A percentile compares a stretch with the other conserved stretches of the same genome.
Conservation (phyloP, 495 filamentous ascomycete species). For the Penicillium chermesinum region DNA sequence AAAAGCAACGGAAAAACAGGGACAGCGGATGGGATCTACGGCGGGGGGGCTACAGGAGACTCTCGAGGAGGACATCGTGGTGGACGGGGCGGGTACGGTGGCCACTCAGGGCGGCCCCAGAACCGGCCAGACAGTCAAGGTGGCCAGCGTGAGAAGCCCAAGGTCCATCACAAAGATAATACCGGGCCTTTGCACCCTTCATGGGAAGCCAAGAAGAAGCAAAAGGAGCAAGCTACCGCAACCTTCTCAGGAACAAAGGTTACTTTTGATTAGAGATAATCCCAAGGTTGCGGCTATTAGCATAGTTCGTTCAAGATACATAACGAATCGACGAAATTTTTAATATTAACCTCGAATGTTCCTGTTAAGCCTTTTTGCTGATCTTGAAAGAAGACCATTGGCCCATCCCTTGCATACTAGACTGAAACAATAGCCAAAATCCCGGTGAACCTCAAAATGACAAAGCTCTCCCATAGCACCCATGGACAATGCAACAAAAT, state of each 20-base stretch:
- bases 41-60: constrained; percentile 39
- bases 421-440: no score
- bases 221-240: constrained; percentile 63
- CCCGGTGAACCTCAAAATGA: no score
- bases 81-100: constrained; percentile 5
- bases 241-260: constrained; percentile 86
- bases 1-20: constrained; percentile 25
- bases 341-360: no score
- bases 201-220: constrained; percentile 85
- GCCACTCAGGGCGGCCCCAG: constrained; percentile 4
- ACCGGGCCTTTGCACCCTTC: constrained; percentile 80
- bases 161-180: constrained; percentile 43
- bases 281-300: no score
- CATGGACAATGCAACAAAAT: no score
- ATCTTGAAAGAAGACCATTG: no score
- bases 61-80: constrained; percentile 15
- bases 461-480: no score
- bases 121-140: constrained; percentile 7
- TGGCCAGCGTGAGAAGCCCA: constrained; percentile 22
- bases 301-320: not conserved
- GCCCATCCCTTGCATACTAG: no score
- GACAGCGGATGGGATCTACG: constrained; percentile 48
- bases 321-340: no score
- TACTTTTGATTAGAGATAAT: constrained; percentile 64
- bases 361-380: no score